Percentiles rank a stretch among this genome's conserved stretches.
phyloP scores from a whole-genome alignment of 2,329 filamentous ascomycete species.

The Helotiales sp. region DNA sequence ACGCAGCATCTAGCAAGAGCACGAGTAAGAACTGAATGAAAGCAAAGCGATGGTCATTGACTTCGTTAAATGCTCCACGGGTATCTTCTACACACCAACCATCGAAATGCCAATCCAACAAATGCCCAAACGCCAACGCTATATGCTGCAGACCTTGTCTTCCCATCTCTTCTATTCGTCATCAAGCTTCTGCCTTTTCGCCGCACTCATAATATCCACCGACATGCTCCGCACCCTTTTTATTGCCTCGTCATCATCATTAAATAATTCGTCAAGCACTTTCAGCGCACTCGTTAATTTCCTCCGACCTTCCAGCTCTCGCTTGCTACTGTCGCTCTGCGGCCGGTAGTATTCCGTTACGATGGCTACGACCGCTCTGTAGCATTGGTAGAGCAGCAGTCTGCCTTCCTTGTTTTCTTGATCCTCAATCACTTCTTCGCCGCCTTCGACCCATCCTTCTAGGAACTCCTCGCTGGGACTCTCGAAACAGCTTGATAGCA shows the following conservation, averaged over 20 bases:
- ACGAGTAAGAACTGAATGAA: slow-evolving; percentile 7
- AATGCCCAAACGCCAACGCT: slow-evolving; percentile 31
- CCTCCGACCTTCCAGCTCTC: slow-evolving; percentile 59
- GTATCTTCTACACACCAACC: slow-evolving; percentile 25
- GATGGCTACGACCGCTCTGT: slow-evolving; percentile 57
- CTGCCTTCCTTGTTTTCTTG: slow-evolving; percentile 51
- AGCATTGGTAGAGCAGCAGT: slow-evolving; percentile 62
- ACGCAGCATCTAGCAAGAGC: slow-evolving; percentile 38
- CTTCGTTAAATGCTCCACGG: slow-evolving; percentile 24
- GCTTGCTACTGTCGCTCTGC: slow-evolving; percentile 51
- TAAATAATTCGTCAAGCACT: slow-evolving; percentile 48
- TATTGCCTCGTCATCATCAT: slow-evolving; percentile 23
- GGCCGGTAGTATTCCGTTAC: slow-evolving; percentile 62
- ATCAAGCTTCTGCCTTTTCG: slow-evolving; percentile 35
- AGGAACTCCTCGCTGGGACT: slow-evolving; percentile 52
- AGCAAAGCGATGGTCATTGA: slow-evolving; percentile 19
- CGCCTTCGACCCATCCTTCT: slow-evolving; percentile 47
- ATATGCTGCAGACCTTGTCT: slow-evolving; percentile 19
- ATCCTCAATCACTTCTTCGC: slow-evolving; percentile 49
- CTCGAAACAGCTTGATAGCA: slow-evolving; percentile 57
- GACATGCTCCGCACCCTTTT: slow-evolving; percentile 36
- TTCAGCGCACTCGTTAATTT: slow-evolving; percentile 54
- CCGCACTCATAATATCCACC: slow-evolving; percentile 17
- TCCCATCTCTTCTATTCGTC: slow-evolving; percentile 13
- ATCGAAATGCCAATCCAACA: not conserved